phyloP scores from a whole-genome alignment of 1,139 yeast genomes.

The Blastobotrys capitulatus region DNA sequence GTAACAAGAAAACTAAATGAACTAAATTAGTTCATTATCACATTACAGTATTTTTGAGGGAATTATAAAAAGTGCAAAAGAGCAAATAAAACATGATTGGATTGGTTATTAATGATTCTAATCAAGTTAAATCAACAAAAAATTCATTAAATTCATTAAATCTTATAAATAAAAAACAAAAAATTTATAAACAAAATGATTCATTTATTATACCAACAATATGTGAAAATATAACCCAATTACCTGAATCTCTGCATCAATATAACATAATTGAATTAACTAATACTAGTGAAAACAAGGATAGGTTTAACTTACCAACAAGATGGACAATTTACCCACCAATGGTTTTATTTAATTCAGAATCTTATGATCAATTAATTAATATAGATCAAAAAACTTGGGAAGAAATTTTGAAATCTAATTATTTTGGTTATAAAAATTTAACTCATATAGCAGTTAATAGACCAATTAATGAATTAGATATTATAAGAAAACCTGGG shows the following conservation, averaged over 20 bases:
- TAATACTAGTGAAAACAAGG: too few relatives aligned
- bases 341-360: constrained; percentile 47
- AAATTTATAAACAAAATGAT: constrained; percentile 3
- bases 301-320: neutral
- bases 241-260: neutral
- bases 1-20: too few relatives aligned
- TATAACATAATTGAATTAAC: neutral
- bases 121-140: constrained; percentile 28
- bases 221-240: neutral
- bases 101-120: constrained; percentile 12
- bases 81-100: constrained; percentile 1
- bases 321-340: constrained; percentile 67
- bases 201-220: constrained; percentile 12
- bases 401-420: neutral
- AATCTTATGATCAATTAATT: constrained; percentile 26
- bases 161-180: constrained; percentile 10
- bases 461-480: constrained; percentile 55
- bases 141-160: constrained; percentile 23
- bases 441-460: constrained; percentile 67
- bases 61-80: too few relatives aligned
- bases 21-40: too few relatives aligned
- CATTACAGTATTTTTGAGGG: too few relatives aligned
- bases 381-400: neutral
- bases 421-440: constrained; percentile 8
- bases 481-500: constrained; percentile 59